Evolutionary conservation across 2,329 filamentous ascomycete genomes (phyloP).

Genomic region (Xylaria sp.): DNA sequence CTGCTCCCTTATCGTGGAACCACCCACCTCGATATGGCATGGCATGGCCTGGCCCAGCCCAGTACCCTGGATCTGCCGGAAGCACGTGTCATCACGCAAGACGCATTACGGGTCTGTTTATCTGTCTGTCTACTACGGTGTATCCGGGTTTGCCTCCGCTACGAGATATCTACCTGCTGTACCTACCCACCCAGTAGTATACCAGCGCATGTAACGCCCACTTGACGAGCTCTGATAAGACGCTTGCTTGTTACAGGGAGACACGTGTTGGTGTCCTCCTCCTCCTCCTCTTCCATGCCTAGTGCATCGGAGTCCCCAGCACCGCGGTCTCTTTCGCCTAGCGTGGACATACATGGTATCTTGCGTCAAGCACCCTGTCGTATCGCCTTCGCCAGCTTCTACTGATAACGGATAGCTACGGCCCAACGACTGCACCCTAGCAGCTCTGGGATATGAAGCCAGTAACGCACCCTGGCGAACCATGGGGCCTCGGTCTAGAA

Average conservation of each 20-base stretch:
- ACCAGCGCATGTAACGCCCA: not conserved
- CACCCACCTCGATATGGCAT: not conserved
- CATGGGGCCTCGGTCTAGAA: conserved; percentile 7
- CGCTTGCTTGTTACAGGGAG: not conserved
- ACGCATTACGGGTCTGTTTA: not conserved
- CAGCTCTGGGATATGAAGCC: not conserved
- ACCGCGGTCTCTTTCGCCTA: conserved; percentile 6
- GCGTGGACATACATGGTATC: not conserved
- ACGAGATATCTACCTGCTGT: not conserved
- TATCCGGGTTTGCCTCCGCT: conserved; percentile 15
- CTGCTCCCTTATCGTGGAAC: not conserved
- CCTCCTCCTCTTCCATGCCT: not conserved
- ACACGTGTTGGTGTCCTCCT: conserved; percentile 5
- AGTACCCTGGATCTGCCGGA: not conserved
- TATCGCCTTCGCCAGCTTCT: not conserved
- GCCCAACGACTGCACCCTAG: not conserved
- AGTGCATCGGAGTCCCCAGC: conserved; percentile 12
- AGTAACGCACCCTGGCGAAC: not conserved
- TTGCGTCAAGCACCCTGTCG: not conserved
- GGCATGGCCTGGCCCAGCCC: not conserved
- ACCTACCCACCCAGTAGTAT: no score
- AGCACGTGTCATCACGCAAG: conserved; percentile 13
- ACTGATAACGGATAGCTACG: not conserved
- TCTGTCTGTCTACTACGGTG: not conserved
- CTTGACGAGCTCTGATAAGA: conserved; percentile 4